Base-by-base conservation (phyloP, 768 basidiomycete genomes). In the Mycena latifolia region DNA sequence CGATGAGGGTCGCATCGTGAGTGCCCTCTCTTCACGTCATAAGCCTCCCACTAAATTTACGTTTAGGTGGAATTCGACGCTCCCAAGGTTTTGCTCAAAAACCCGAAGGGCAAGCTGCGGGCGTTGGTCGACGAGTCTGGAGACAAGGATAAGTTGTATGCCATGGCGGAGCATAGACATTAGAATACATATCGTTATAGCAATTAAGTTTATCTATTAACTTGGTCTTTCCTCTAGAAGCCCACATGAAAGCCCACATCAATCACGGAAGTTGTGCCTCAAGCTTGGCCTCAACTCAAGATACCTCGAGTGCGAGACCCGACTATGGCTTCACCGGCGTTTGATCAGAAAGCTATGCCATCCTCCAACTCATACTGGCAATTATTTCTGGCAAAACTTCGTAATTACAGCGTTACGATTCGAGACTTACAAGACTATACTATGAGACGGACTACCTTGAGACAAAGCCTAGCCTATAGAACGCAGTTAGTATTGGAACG, bases 111-210 rank as follows among this genome's bases (percentile, higher is more conserved):
- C 7, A 75, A 78, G 61, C 77, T 90, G 50, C 82, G 85, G 53
- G 75, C 85, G 6, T 74, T 90, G 47, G 88, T 91, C 0, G 85
- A 90, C 46, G 84, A 85, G 65, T 88, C 86, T 59, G 83, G 80
- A 4, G 88, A 90, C 67, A 85, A 78, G 64, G 82, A 83, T 11
- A 72, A 69, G 11, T 69, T 91, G 31, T 82, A 85, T 64, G 81
- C 75, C 2, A 85, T 85, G 80, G 79, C 80, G 8, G 71, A 74
- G 33, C n/a, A 14, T 15, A 45, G 37, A 45, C 39, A 43, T 43
- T 24, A 25, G n/a, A 41, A 22, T 46, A 17, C n/a, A 25, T 46
- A 46, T 25, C 22, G n/a, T 5, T 22, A 39, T 17, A n/a, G 45
- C 33, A n/a, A n/a, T n/a, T 46, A 25, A 25, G 45, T 46, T 22